Base-by-base conservation (phyloP, 1,139 yeast species). In the Suhomyces terraborum region DNA sequence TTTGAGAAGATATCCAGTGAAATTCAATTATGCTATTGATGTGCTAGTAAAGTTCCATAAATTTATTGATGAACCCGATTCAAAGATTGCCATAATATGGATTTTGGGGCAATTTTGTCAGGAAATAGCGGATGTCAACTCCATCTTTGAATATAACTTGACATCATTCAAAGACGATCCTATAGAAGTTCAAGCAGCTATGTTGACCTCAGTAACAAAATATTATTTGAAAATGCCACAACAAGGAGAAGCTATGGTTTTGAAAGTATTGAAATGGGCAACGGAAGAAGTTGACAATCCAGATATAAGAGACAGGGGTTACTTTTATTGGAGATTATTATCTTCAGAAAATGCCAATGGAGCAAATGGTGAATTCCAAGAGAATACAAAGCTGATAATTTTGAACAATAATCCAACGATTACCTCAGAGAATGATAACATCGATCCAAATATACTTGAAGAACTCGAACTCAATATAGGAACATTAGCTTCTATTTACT, bases 391-490 rank as follows among this genome's bases (percentile, higher is more conserved):
- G 49, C 71, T 73, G 34, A 73, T 89, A 13, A 73, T 88, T 6
- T 71, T 82, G 50, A 80, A 81, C 18, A 67, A 69, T 1, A 59
- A 80, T 30, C 95, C 95, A 0, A 64, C 73, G 1, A 85, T 91
- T 10, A 73, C 81, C 8, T 68, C 82, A 0, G 84, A 86, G 30
- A 82, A 82, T 41, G 93, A 87, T 38, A 78, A 79, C 43, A 69
- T 89, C 47, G 93, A 88, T 48, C 83, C 87, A 1, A 66, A 66
- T 1, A 75, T 85, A 9, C 61, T 89, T 34, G 95, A 88, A 53
- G 97, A 91, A 55, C 67, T 91, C 41, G 95, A 88, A 52, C 69
- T 91, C 49, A 82, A 80, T 48, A 81, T 91, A 29, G 97, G 97
- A 1, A 71, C 89, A 0, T 66, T 91, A 41, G 91, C 95, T 0